phyloP scores from a whole-genome alignment of 2,329 filamentous ascomycete genomes.

The Penicillium sp. region DNA sequence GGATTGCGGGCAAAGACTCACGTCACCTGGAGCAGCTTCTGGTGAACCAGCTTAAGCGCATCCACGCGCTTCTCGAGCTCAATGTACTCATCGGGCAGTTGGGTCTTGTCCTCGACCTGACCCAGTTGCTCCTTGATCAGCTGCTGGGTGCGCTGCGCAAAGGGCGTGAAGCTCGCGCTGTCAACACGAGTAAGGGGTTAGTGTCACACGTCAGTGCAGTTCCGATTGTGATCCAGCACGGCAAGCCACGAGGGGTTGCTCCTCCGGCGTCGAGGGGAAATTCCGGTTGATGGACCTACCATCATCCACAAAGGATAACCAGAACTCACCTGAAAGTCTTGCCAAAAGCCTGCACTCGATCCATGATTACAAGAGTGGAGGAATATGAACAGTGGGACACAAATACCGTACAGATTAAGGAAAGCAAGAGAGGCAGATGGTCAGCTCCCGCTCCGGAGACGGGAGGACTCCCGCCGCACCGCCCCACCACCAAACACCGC shows the following conservation, averaged over 20 bases:
- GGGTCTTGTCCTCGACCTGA: constrained; percentile 92
- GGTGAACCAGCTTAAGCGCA: constrained; percentile 92
- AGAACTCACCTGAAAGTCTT: constrained; percentile 60
- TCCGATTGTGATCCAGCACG: constrained; percentile 10
- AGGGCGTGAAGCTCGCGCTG: constrained; percentile 82
- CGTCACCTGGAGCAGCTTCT: constrained; percentile 96
- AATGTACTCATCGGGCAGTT: constrained; percentile 94
- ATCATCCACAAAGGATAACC: constrained; percentile 8
- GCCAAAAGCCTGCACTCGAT: constrained; percentile 63
- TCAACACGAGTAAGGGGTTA: constrained; percentile 44
- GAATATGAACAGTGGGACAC: constrained; percentile 1
- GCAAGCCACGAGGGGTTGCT: not conserved
- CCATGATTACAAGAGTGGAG: constrained; percentile 46
- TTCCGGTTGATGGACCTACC: constrained; percentile 1
- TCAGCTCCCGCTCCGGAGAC: constrained; percentile 9
- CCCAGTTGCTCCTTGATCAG: constrained; percentile 97
- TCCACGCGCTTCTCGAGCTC: constrained; percentile 98
- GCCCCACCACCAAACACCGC: constrained; percentile 22
- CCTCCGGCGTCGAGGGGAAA: not conserved
- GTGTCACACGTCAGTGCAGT: constrained; percentile 26
- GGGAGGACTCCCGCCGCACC: constrained; percentile 17
- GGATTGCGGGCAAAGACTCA: constrained; percentile 45
- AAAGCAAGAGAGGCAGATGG: too few species aligned
- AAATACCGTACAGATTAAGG: too few species aligned
- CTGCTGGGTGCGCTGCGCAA: constrained; percentile 89